These are phyloP conservation scores for Clonostachys chloroleuca DNA, from an alignment of 2,329 filamentous ascomycete species.

Conservation along the genomic window DNA sequence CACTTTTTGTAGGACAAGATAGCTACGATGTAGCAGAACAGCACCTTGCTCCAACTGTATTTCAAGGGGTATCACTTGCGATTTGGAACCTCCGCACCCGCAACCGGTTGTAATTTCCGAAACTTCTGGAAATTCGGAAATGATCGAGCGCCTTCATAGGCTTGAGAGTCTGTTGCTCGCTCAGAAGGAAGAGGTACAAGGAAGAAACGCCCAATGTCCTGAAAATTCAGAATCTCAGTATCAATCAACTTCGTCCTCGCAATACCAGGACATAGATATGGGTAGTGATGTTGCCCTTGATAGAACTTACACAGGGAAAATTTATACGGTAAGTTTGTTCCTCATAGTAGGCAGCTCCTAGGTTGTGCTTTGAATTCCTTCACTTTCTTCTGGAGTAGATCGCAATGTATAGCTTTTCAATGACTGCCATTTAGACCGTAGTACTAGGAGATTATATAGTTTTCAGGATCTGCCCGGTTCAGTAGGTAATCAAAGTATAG, in stretches of 20 bases:
- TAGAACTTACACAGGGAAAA: too few relatives aligned
- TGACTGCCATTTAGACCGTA: neutral
- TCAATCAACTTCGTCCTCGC: too few relatives aligned
- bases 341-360: too few relatives aligned
- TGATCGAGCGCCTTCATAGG: neutral
- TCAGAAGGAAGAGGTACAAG: neutral
- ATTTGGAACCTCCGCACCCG: neutral
- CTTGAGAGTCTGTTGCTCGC: neutral
- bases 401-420: neutral
- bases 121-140: neutral
- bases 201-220: too few relatives aligned
- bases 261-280: too few relatives aligned
- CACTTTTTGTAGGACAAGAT: neutral
- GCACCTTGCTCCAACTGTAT: neutral
- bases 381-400: too few relatives aligned
- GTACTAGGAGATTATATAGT: neutral
- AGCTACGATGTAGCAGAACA: neutral
- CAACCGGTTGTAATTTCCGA: neutral
- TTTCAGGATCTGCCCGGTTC: neutral
- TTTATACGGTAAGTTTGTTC: too few relatives aligned
- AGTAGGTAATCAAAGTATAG: neutral
- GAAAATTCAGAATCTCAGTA: too few relatives aligned
- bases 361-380: too few relatives aligned
- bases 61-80: neutral
- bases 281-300: too few relatives aligned